Conservation (phyloP, 495 filamentous ascomycete species). For the Annulohypoxylon nitens region DNA sequence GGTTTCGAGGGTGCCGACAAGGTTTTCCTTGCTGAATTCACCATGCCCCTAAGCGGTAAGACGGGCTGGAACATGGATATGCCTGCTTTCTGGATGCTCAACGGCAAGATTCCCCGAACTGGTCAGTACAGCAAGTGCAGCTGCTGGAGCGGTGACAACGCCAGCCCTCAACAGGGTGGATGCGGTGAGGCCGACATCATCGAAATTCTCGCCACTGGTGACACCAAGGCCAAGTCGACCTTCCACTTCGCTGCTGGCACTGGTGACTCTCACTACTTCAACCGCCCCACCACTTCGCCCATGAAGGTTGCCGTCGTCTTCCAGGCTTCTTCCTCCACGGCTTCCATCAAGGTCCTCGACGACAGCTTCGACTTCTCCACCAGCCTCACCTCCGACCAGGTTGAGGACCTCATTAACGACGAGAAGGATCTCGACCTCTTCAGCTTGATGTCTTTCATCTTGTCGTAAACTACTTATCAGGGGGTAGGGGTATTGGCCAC, state of each 20-base stretch:
- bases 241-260: constrained; percentile 69
- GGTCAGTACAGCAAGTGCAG: constrained; percentile 74
- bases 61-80: constrained; percentile 64
- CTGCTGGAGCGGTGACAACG: constrained; percentile 69
- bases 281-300: constrained; percentile 64
- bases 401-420: constrained; percentile 50
- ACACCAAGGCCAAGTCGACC: constrained; percentile 66
- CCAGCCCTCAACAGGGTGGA: constrained; percentile 53
- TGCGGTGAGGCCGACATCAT: constrained; percentile 82
- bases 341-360: constrained; percentile 55
- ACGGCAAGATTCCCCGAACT: constrained; percentile 75
- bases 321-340: constrained; percentile 49
- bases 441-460: constrained; percentile 46
- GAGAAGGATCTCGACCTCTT: constrained; percentile 43
- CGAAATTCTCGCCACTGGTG: constrained; percentile 69
- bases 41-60: constrained; percentile 69
- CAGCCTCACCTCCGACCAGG: constrained; percentile 50
- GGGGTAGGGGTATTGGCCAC: neutral
- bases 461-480: constrained; percentile 12
- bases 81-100: constrained; percentile 78
- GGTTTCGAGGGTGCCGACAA: constrained; percentile 74
- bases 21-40: constrained; percentile 75
- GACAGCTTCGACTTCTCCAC: constrained; percentile 50
- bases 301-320: constrained; percentile 74
- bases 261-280: constrained; percentile 73